Evolutionary conservation across 2,329 filamentous ascomycete species (phyloP), one percentile per base, ranked within the genome.

Genomic region (Raffaelea arxii): DNA sequence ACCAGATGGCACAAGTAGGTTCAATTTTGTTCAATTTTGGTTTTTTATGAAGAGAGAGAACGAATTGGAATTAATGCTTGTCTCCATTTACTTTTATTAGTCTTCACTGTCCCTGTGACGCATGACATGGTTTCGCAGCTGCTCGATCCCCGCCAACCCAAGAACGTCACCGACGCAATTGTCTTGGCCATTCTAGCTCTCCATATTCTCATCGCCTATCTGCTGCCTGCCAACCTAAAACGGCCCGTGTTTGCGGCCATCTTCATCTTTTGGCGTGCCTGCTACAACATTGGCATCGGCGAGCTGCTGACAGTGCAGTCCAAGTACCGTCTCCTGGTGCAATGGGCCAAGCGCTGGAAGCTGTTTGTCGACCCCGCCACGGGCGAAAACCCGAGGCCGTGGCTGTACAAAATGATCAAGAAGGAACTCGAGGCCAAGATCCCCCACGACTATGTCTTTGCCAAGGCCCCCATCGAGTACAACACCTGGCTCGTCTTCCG

Each of bases 111-210:
- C 46, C 92, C 92, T 41, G 83, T 88, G 52, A 98, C 92, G 47
- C 89, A 96, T 72, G 92, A 98, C 68, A 97, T 98, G 92, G 91
- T 98, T 56, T 94, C 91, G 44, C 92, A 97, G 68, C 77, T 98
- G 46, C 80, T 98, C 56, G 92, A 94, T 58, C 92, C 92, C 44
- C 86, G 85, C 55, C 85, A 97, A 62, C 89, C 92, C 45, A 98
- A 98, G 73, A 97, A 97, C 62, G 63, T 94, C 35, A 92, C 89
- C 51, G 92, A 98, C 65, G 67, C 80, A 48, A 61, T 84, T 49
- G 89, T 98, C 53, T 74, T 98, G 48, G 74, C 74, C 41, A 84
- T 96, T 49, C 74, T 98, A 42, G 84, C 73, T 46, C 66, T 78
- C 44, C 86, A 94, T 59, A 82, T 94, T 55, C 63, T 84, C 44